Base-by-base conservation (phyloP, 2,329 filamentous ascomycete genomes). In the Amphichorda felina region DNA sequence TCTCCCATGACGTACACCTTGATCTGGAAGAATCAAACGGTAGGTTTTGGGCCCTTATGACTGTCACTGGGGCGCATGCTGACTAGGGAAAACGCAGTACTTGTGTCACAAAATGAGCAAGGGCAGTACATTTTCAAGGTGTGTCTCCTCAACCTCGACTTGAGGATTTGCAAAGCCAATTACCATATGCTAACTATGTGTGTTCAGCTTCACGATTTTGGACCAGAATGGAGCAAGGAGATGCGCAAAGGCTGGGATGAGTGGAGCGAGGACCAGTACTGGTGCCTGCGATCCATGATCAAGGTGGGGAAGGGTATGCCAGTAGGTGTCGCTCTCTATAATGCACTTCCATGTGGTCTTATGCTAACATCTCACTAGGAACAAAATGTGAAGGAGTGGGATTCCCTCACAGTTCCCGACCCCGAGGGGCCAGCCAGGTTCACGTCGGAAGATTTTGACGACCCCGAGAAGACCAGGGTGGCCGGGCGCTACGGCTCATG, bases 1-100 rank as follows among this genome's bases (percentile, higher is more conserved):
- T 29, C 44, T 38, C 41, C 2, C 46, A 54, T 28, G 50, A 55
- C 29, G 37, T 54, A 19, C 51, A 54, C 32, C 40, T 50, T 6
- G 51, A 55, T 31, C 31, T 55, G 4, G 54, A 56, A 32, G 44
- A 47, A 28, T 29, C 41, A 3, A 56, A 56, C 19, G 40, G 54
- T 56, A 45, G 16, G 43, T 38, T 9, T 3, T 18, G 27, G n/a
- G n/a, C n/a, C 21, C 10, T 24, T 10, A 6, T 10, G 10, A 10
- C 21, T 24, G 6, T 6, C 21, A 24, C 6, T 6, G 6, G 21
- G 10, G 21, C 21, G 21, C 21, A n/a, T n/a, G 27, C 27, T 29
- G 27, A 14, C 13, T n/a, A 16, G 27, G n/a, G 13, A 16, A 29
- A 29, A 6, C 7, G 27, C 18, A 10, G 27, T 46, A n/a, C 27